phyloP scores from a whole-genome alignment of 257 asterid species.

The Henckelia pumila region DNA sequence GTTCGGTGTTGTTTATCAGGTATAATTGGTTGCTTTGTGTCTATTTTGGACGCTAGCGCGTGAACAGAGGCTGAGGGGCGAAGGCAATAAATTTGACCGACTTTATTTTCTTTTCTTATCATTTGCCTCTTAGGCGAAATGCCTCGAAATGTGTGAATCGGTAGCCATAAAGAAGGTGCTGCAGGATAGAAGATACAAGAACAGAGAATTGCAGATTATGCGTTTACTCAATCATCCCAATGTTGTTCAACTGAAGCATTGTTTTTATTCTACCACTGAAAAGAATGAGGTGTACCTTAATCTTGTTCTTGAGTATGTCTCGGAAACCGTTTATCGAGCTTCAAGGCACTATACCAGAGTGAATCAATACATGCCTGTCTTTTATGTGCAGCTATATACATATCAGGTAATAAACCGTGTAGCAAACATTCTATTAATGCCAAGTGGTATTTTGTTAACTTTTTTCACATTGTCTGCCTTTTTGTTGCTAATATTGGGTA shows the following conservation, averaged over 20 bases:
- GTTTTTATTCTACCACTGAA: conserved; percentile 54
- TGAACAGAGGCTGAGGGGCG: neutral
- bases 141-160: conserved; percentile 56
- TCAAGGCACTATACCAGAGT: conserved; percentile 44
- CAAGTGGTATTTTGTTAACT: neutral
- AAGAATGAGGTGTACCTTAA: conserved; percentile 61
- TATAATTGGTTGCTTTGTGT: conserved; percentile 20
- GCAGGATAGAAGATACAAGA: conserved; percentile 58
- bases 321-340: conserved; percentile 50
- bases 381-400: conserved; percentile 47
- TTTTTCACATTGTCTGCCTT: neutral
- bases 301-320: conserved; percentile 53
- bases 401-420: conserved; percentile 37
- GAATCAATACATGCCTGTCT: conserved; percentile 46
- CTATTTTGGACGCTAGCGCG: neutral
- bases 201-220: conserved; percentile 54
- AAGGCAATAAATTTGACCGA: neutral
- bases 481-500: neutral
- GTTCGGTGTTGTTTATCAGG: conserved; percentile 85
- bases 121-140: conserved; percentile 36
- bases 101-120: neutral
- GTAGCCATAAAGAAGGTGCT: conserved; percentile 59
- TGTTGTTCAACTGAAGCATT: conserved; percentile 50
- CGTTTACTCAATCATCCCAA: conserved; percentile 50
- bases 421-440: neutral